phyloP scores from a whole-genome alignment of 2,329 filamentous ascomycete species.

The Penicillium sp. region DNA sequence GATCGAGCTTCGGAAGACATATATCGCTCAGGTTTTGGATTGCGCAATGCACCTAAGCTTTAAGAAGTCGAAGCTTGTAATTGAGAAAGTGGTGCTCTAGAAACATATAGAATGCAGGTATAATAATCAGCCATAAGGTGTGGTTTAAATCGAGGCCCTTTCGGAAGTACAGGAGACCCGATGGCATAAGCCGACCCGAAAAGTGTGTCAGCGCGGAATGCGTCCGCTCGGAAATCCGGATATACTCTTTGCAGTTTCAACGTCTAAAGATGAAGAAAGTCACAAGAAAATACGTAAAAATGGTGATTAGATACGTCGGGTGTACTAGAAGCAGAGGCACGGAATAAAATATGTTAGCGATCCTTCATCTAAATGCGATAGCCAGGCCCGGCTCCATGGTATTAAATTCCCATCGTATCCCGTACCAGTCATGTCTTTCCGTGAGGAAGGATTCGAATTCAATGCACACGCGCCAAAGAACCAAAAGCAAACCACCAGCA shows the following conservation, averaged over 20 bases:
- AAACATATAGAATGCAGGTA: background rate
- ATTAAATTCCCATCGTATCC: slow-evolving; percentile 5
- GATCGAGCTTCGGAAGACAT: slow-evolving; percentile 23
- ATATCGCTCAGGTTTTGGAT: slow-evolving; percentile 5
- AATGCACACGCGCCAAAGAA: background rate
- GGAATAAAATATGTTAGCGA: background rate
- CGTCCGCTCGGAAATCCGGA: slow-evolving; percentile 8
- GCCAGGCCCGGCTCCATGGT: slow-evolving; percentile 6
- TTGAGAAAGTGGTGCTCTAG: background rate
- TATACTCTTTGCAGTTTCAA: background rate
- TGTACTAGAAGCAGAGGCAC: background rate
- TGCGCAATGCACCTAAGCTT: background rate
- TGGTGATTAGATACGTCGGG: too few relatives aligned
- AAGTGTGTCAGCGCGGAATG: slow-evolving; percentile 26
- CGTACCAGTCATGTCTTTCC: slow-evolving; percentile 13
- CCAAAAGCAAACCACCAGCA: background rate
- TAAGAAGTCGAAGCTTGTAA: background rate
- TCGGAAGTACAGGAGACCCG: slow-evolving; percentile 6
- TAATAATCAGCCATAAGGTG: background rate
- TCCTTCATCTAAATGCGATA: slow-evolving; percentile 15
- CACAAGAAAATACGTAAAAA: too few relatives aligned
- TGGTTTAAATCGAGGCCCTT: background rate
- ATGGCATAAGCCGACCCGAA: slow-evolving; percentile 17
- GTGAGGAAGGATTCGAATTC: background rate
- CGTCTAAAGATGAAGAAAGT: background rate